Percentiles rank a stretch among this genome's conserved stretches.
phyloP scores from a whole-genome alignment of 768 basidiomycete species.

The Neoboletus subvelutipes region DNA sequence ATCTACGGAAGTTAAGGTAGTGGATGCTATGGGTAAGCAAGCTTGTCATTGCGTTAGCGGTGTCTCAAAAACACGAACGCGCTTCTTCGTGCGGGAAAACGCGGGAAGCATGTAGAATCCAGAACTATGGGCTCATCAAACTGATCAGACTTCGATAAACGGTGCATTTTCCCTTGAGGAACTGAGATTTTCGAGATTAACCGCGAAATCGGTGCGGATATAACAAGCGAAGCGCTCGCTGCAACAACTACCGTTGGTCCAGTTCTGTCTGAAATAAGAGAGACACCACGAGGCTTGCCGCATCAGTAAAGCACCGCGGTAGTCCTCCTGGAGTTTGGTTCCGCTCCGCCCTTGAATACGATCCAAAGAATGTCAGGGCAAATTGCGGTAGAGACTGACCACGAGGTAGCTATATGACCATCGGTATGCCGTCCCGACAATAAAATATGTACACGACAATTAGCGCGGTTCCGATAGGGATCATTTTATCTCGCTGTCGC shows the following conservation, averaged over 20 bases:
- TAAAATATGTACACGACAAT: conserved; percentile 15
- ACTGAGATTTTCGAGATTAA: conserved; percentile 27
- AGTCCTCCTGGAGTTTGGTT: conserved; percentile 7
- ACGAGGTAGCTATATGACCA: conserved; percentile 8
- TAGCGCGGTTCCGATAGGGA: conserved; percentile 12
- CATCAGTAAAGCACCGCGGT: conserved; percentile 2
- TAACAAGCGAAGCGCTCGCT: conserved; percentile 1
- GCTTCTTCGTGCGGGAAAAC: conserved; percentile 20
- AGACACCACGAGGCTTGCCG: conserved; percentile 5
- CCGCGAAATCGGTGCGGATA: conserved; percentile 18
- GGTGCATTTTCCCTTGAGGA: conserved; percentile 14
- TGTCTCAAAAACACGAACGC: conserved; percentile 17
- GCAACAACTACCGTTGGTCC: conserved; percentile 1
- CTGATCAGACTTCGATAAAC: conserved; percentile 22
- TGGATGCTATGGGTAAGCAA: conserved; percentile 7
- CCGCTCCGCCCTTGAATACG: conserved; percentile 11
- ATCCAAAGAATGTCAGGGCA: conserved; percentile 2
- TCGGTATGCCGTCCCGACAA: conserved; percentile 26
- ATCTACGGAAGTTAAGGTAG: conserved; percentile 16
- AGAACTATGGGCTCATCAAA: conserved; percentile 24
- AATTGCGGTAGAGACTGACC: conserved; percentile 7
- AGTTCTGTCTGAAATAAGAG: not conserved
- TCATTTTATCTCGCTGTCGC: conserved; percentile 23
- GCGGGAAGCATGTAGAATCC: conserved; percentile 11
- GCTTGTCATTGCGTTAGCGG: conserved; percentile 8